A percentile compares a stretch with the other conserved stretches of the same genome.
phyloP scores from a whole-genome alignment of 257 asterid species.

The Nicotiana benthamiana region DNA sequence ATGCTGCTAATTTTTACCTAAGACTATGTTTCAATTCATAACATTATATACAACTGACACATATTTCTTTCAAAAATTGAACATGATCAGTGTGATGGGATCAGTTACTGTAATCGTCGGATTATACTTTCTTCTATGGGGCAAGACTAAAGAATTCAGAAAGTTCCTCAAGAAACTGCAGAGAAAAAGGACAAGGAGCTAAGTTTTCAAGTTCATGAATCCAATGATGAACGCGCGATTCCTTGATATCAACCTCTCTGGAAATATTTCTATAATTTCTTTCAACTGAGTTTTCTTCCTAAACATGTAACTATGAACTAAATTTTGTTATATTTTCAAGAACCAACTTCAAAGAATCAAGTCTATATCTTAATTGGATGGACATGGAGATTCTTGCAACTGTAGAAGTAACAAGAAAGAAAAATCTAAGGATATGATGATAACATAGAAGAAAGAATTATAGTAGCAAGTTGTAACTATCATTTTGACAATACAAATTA shows the following conservation, averaged over 20 bases:
- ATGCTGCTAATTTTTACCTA: background rate
- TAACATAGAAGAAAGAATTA: background rate
- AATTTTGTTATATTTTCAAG: background rate
- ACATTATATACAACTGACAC: background rate
- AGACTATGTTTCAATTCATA: background rate
- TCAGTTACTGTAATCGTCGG: conserved; percentile 50
- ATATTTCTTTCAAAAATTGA: background rate
- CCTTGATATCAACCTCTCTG: background rate
- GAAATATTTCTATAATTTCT: background rate
- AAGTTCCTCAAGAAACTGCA: conserved; percentile 8
- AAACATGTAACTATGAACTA: background rate
- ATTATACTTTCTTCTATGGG: conserved; percentile 66
- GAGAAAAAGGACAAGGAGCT: conserved; percentile 4
- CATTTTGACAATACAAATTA: background rate
- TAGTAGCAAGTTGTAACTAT: background rate
- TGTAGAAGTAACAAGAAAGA: too few relatives aligned
- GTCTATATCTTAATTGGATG: background rate
- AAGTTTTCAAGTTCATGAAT: conserved; percentile 6
- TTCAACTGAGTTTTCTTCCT: background rate
- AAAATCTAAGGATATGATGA: too few relatives aligned
- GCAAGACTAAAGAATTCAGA: conserved; percentile 49
- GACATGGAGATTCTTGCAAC: background rate
- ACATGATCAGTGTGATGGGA: conserved; percentile 45
- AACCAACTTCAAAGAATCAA: background rate
- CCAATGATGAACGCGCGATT: background rate